These are phyloP conservation scores for Chrysanthemum seticuspe DNA, from an alignment of 129 eudicot species.

Conservation along the genomic window DNA sequence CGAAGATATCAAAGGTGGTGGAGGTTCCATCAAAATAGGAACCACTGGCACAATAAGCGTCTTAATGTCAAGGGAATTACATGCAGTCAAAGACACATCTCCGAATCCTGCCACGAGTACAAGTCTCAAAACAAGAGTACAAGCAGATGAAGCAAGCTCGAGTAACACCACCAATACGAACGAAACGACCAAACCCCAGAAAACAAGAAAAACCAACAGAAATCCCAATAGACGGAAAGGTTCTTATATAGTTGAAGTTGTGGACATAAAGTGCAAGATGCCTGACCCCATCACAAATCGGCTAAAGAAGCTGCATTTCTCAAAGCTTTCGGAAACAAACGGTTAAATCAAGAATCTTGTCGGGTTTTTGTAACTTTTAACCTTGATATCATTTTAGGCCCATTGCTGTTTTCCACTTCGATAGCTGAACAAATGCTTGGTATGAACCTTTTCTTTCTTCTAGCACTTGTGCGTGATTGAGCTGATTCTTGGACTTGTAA, in stretches of 20 bases:
- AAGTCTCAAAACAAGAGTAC: slow-evolving; percentile 36
- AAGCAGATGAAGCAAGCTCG: slow-evolving; percentile 59
- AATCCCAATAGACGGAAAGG: slow-evolving; percentile 65
- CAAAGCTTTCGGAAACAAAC: slow-evolving; percentile 65
- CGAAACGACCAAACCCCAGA: slow-evolving; percentile 36
- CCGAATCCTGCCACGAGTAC: slow-evolving; percentile 26
- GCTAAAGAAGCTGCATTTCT: slow-evolving; percentile 76
- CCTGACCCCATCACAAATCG: slow-evolving; percentile 66
- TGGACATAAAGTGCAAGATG: slow-evolving; percentile 84
- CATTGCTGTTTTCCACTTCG: slow-evolving; percentile 43
- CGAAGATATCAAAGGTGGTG: slow-evolving; percentile 84
- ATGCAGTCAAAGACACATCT: slow-evolving; percentile 36
- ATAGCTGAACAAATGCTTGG: slow-evolving; percentile 69
- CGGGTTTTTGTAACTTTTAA: slow-evolving; percentile 44
- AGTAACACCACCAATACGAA: slow-evolving; percentile 29
- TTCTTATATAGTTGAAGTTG: slow-evolving; percentile 60
- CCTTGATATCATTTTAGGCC: slow-evolving; percentile 35
- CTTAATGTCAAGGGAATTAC: slow-evolving; percentile 75
- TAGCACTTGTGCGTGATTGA: slow-evolving; percentile 20
- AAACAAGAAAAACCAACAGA: slow-evolving; percentile 38
- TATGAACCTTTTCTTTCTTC: slow-evolving; percentile 50
- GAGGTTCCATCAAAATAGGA: slow-evolving; percentile 85
- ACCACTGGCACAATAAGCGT: slow-evolving; percentile 79
- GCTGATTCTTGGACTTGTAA: slow-evolving; percentile 16
- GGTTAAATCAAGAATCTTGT: slow-evolving; percentile 39